A percentile compares a stretch with the other conserved stretches of the same genome.
These are phyloP conservation scores for Davidsoniella neocaledoniae DNA, from an alignment of 2,329 filamentous ascomycete species.

Conservation along the genomic window DNA sequence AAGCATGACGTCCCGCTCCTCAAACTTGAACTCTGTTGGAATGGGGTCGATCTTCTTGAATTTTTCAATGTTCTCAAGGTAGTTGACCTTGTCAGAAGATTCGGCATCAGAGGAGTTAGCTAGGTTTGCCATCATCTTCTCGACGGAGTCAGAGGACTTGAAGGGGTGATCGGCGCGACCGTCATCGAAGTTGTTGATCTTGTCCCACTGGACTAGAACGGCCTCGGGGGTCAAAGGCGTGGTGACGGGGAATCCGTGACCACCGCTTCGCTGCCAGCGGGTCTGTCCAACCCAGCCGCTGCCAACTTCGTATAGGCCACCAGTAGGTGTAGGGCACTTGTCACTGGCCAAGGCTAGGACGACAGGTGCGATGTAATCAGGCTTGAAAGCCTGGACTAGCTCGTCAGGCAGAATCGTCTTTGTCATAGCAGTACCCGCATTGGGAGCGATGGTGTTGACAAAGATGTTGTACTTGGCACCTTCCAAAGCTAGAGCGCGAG, in stretches of 20 bases:
- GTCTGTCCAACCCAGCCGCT: conserved; percentile 86
- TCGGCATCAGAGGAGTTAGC: conserved; percentile 51
- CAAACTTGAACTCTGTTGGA: conserved; percentile 65
- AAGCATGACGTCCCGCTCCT: conserved; percentile 76
- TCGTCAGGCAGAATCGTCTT: conserved; percentile 88
- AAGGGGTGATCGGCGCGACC: conserved; percentile 74
- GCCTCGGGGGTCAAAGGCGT: conserved; percentile 70
- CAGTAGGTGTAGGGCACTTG: conserved; percentile 70
- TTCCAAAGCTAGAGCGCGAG: conserved; percentile 79
- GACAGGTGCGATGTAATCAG: conserved; percentile 89
- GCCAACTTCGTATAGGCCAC: conserved; percentile 83
- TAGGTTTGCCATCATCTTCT: conserved; percentile 68
- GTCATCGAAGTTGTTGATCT: conserved; percentile 76
- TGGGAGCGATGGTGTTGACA: conserved; percentile 95
- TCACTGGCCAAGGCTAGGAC: conserved; percentile 75
- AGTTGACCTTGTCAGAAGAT: conserved; percentile 40
- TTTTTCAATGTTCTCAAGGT: conserved; percentile 58
- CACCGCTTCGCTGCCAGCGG: conserved; percentile 84
- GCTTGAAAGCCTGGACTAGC: conserved; percentile 97
- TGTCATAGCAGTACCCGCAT: conserved; percentile 92
- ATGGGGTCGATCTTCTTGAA: conserved; percentile 53
- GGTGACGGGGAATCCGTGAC: conserved; percentile 81
- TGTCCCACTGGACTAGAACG: conserved; percentile 57
- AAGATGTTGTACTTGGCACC: conserved; percentile 95
- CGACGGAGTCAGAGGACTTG: conserved; percentile 57